Percentiles rank a stretch among this genome's conserved stretches.
Conservation (phyloP, 257 asterid genomes). For the Salvia rosmarinus region DNA sequence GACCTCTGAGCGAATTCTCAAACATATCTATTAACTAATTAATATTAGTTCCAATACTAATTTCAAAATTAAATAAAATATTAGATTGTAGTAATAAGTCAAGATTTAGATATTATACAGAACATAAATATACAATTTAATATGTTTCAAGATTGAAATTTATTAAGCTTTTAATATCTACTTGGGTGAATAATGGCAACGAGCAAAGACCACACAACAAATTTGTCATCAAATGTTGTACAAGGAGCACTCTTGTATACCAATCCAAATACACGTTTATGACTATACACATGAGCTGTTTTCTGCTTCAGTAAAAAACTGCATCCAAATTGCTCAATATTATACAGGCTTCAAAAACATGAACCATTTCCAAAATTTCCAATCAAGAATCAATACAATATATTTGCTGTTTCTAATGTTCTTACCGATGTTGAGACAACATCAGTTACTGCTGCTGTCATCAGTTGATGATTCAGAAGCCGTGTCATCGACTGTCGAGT, state of each 20-base stretch:
- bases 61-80: too few relatives aligned
- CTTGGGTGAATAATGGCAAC: too few relatives aligned
- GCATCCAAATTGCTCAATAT: constrained; percentile 43
- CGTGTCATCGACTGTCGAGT: too few relatives aligned
- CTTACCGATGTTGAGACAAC: constrained; percentile 23
- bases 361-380: constrained; percentile 49
- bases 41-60: too few relatives aligned
- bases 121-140: background rate
- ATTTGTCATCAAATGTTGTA: constrained; percentile 40
- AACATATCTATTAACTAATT: too few relatives aligned
- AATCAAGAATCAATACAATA: constrained; percentile 46
- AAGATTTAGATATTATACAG: background rate
- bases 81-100: too few relatives aligned
- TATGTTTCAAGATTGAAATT: background rate
- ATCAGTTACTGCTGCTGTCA: constrained; percentile 56
- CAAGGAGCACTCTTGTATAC: constrained; percentile 42
- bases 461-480: too few relatives aligned
- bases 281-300: constrained; percentile 48
- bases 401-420: constrained; percentile 19
- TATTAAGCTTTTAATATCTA: background rate
- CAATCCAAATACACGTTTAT: constrained; percentile 47
- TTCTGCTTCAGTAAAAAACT: constrained; percentile 39
- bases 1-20: too few relatives aligned
- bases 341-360: constrained; percentile 40
- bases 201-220: constrained; percentile 33